These are phyloP conservation scores for Ophiocordyceps camponoti-floridani DNA, from an alignment of 2,329 filamentous ascomycete genomes.

Conservation along the genomic window DNA sequence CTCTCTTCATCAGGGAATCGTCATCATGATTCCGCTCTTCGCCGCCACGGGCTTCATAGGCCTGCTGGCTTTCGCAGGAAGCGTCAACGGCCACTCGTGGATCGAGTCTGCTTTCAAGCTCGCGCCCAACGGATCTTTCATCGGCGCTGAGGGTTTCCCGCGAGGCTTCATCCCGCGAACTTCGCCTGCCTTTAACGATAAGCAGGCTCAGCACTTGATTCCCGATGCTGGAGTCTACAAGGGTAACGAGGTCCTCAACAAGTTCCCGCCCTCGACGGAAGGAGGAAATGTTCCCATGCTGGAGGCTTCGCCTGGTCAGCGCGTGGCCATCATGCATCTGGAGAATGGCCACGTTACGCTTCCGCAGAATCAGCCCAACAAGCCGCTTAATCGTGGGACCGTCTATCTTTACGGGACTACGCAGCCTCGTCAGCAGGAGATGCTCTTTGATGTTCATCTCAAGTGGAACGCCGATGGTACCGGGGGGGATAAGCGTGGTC, in stretches of 20 bases:
- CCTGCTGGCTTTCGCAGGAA: slow-evolving; percentile 12
- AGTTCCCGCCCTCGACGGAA: slow-evolving; percentile 16
- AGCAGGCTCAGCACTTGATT: slow-evolving; percentile 42
- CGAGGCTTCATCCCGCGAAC: slow-evolving; percentile 48
- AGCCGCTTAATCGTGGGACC: slow-evolving; percentile 49
- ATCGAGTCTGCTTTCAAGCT: slow-evolving; percentile 60
- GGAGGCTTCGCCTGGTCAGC: slow-evolving; percentile 38
- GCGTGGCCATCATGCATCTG: slow-evolving; percentile 47
- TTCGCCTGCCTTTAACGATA: slow-evolving; percentile 36
- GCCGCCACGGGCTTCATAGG: slow-evolving; percentile 6
- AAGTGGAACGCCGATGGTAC: slow-evolving; percentile 65
- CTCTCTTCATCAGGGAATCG: too few relatives aligned
- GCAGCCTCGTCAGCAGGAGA: slow-evolving; percentile 32
- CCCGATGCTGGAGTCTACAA: slow-evolving; percentile 41
- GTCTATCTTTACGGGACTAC: slow-evolving; percentile 58
- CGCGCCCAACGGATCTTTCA: slow-evolving; percentile 53
- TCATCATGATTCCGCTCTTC: not conserved
- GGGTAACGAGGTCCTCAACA: slow-evolving; percentile 33
- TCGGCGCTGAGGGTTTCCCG: slow-evolving; percentile 54
- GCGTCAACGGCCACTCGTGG: slow-evolving; percentile 54
- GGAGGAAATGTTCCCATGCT: slow-evolving; percentile 41
- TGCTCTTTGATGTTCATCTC: slow-evolving; percentile 47
- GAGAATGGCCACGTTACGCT: slow-evolving; percentile 64
- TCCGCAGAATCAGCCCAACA: slow-evolving; percentile 34
- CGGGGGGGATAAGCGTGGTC: slow-evolving; percentile 63